Percentiles rank a stretch among this genome's conserved stretches.
phyloP scores from a whole-genome alignment of 2,329 filamentous ascomycete species.

The Tolypocladium album region DNA sequence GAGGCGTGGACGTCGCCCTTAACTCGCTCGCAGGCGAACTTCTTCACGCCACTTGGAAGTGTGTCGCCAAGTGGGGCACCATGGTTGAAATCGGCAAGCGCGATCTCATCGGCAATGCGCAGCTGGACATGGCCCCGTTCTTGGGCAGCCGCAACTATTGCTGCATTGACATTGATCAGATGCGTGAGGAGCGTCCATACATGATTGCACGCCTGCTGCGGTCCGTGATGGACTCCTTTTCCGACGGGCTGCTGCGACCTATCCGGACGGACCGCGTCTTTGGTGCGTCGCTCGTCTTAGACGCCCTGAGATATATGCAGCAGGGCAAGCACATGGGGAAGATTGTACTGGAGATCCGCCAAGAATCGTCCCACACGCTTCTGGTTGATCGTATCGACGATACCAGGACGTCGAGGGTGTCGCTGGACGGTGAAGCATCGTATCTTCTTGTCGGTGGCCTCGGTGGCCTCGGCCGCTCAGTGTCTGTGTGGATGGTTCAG shows the following conservation, averaged over 20 bases:
- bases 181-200: not conserved
- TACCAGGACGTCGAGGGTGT: too few relatives aligned
- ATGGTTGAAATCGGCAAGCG: slow-evolving; percentile 25
- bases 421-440: not conserved
- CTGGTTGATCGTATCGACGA: too few relatives aligned
- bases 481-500: slow-evolving; percentile 8
- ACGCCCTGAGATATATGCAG: slow-evolving; percentile 7
- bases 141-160: slow-evolving; percentile 18
- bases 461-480: slow-evolving; percentile 8
- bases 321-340: slow-evolving; percentile 10
- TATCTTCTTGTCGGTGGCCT: slow-evolving; percentile 11
- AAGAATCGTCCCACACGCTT: too few relatives aligned
- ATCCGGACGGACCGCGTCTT: too few relatives aligned
- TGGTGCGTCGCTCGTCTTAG: too few relatives aligned
- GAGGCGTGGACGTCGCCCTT: slow-evolving; percentile 20
- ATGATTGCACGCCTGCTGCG: too few relatives aligned
- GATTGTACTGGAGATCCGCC: slow-evolving; percentile 4
- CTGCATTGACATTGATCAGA: slow-evolving; percentile 18
- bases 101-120: slow-evolving; percentile 21
- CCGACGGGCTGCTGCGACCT: too few relatives aligned
- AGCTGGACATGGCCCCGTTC: slow-evolving; percentile 33
- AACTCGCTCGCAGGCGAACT: slow-evolving; percentile 19
- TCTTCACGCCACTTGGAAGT: slow-evolving; percentile 20
- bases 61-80: slow-evolving; percentile 20
- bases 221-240: too few relatives aligned